Percentiles rank a stretch among this genome's conserved stretches.
Conservation (phyloP, 768 basidiomycete genomes). For the Gloeopeniophorella convolvens region DNA sequence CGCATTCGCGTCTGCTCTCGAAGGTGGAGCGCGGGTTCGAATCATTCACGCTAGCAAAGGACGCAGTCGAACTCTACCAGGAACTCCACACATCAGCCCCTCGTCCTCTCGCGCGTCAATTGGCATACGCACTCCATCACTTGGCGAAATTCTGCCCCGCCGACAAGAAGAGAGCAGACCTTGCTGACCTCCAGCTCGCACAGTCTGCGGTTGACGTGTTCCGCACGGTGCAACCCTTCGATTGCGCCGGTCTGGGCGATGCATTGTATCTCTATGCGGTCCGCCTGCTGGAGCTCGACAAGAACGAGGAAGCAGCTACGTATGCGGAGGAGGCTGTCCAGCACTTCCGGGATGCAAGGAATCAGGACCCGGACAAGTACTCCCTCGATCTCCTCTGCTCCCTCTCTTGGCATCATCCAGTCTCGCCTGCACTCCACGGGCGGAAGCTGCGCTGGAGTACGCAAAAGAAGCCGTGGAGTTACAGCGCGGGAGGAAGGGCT, state of each 20-base stretch:
- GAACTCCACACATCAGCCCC: neutral
- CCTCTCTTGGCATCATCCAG: constrained; percentile 12
- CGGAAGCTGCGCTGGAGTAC: neutral
- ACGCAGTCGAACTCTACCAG: constrained; percentile 8
- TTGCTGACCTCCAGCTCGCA: neutral
- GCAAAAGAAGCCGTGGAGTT: constrained; percentile 12
- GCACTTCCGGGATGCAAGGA: constrained; percentile 5
- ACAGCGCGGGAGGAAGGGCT: neutral
- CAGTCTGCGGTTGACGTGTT: constrained; percentile 2
- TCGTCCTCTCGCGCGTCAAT: neutral
- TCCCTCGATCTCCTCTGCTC: constrained; percentile 5
- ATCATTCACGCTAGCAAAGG: neutral
- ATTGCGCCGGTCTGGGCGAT: constrained; percentile 7
- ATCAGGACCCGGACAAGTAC: neutral
- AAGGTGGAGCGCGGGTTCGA: constrained; percentile 2
- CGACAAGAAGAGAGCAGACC: neutral
- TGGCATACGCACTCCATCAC: constrained; percentile 1
- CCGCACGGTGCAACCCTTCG: constrained; percentile 1
- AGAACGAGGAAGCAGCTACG: constrained; percentile 3
- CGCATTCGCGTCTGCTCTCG: constrained; percentile 2
- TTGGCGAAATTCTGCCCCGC: constrained; percentile 4
- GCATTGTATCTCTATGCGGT: constrained; percentile 3
- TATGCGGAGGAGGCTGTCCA: constrained; percentile 10
- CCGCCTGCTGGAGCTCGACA: constrained; percentile 12
- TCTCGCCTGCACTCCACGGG: constrained; percentile 10